These are phyloP conservation scores for Debaryomyces prosopidis DNA, from an alignment of 805 yeast genomes.

Conservation along the genomic window DNA sequence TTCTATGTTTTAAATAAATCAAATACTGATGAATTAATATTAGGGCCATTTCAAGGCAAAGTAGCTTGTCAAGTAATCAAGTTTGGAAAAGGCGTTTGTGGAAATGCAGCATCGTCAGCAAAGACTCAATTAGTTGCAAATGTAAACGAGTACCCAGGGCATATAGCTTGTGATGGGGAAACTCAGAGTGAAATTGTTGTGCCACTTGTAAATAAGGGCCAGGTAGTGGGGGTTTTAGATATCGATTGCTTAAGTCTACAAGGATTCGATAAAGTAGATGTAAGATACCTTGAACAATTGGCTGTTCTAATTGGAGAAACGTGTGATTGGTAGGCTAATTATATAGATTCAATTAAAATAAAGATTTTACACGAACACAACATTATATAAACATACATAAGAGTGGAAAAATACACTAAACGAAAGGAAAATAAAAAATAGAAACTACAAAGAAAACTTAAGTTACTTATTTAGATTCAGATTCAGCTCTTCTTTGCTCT, in stretches of 20 bases:
- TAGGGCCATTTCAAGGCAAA: conserved; percentile 96
- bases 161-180: conserved; percentile 96
- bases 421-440: conserved; percentile 2
- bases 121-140: conserved; percentile 74
- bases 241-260: conserved; percentile 67
- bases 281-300: conserved; percentile 56
- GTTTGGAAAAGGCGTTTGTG: conserved; percentile 90
- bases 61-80: conserved; percentile 89
- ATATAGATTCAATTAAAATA: not conserved
- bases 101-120: conserved; percentile 64
- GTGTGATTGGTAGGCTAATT: conserved; percentile 34
- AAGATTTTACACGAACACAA: not conserved
- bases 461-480: conserved; percentile 6
- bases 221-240: conserved; percentile 76
- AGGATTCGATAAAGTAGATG: conserved; percentile 72
- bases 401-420: conserved; percentile 3
- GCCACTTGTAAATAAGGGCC: conserved; percentile 55
- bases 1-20: conserved; percentile 62
- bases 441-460: conserved; percentile 1
- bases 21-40: conserved; percentile 47
- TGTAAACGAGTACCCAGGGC: conserved; percentile 82
- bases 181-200: conserved; percentile 93
- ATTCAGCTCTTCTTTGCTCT: conserved; percentile 43
- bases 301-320: conserved; percentile 52
- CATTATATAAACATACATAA: conserved; percentile 1